Percentiles rank a stretch among this genome's conserved stretches.
Evolutionary conservation across 345 rosid species (phyloP).

Genomic region (Brassica rapa): DNA sequence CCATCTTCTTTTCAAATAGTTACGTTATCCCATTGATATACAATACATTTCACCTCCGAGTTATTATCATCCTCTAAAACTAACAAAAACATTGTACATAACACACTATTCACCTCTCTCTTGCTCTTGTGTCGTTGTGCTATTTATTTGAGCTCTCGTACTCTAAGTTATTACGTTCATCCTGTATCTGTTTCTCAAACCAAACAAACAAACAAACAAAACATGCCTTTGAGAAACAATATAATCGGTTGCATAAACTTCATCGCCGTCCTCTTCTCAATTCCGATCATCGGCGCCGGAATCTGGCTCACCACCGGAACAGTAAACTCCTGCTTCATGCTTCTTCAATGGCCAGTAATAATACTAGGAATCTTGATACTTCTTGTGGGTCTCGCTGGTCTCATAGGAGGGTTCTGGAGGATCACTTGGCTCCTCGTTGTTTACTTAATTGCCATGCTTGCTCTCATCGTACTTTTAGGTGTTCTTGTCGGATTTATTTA

Average conservation of each 20-base stretch:
- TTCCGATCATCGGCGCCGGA: constrained; percentile 83
- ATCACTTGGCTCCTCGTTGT: constrained; percentile 72
- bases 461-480: constrained; percentile 62
- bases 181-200: constrained; percentile 6
- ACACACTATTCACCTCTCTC: not conserved
- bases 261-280: constrained; percentile 73
- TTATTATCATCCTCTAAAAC: not conserved
- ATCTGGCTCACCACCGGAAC: constrained; percentile 80
- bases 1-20: not conserved
- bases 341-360: constrained; percentile 93
- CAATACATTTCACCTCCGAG: not conserved
- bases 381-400: constrained; percentile 66
- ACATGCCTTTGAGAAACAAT: constrained; percentile 80
- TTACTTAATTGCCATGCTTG: constrained; percentile 77
- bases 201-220: constrained; percentile 10
- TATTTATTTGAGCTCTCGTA: not conserved
- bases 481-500: constrained; percentile 69
- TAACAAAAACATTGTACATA: not conserved
- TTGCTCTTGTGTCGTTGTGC: not conserved
- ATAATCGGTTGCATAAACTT: constrained; percentile 86
- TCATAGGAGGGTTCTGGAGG: constrained; percentile 87
- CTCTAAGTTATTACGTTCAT: constrained; percentile 12
- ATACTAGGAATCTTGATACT: constrained; percentile 71
- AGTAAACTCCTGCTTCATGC: constrained; percentile 79
- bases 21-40: not conserved